These are phyloP conservation scores for Aspergillus panamensis DNA, from an alignment of 495 filamentous ascomycete genomes.

Conservation along the genomic window DNA sequence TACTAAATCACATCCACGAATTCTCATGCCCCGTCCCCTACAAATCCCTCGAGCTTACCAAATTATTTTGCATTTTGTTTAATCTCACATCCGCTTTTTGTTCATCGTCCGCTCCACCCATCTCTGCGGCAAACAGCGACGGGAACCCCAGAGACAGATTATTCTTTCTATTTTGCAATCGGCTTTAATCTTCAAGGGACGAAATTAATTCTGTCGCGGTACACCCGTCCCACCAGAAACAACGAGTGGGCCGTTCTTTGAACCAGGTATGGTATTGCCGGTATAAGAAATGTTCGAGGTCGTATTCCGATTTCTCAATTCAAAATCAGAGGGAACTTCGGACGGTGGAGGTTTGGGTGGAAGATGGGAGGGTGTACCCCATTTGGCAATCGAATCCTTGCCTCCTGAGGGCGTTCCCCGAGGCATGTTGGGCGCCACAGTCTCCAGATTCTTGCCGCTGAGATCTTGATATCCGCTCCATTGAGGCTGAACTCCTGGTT, in stretches of 20 bases:
- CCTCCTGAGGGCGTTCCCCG: slow-evolving; percentile 24
- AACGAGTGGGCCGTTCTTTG: slow-evolving; percentile 42
- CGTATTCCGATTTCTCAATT: slow-evolving; percentile 33
- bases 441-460: slow-evolving; percentile 24
- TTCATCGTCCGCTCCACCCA: not conserved
- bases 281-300: slow-evolving; percentile 26
- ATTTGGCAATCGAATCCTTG: slow-evolving; percentile 50
- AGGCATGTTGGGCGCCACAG: slow-evolving; percentile 11
- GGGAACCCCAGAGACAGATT: not conserved
- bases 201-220: slow-evolving; percentile 26
- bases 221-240: slow-evolving; percentile 37
- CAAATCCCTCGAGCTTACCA: not conserved
- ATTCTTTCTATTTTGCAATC: not conserved
- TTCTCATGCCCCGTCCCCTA: not conserved
- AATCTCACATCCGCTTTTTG: not conserved
- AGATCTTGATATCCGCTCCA: slow-evolving; percentile 39
- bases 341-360: slow-evolving; percentile 55
- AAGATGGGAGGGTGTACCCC: slow-evolving; percentile 53
- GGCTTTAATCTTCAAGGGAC: not conserved
- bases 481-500: slow-evolving; percentile 25
- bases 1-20: not conserved
- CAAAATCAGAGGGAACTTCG: slow-evolving; percentile 46
- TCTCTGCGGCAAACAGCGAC: slow-evolving; percentile 2
- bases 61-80: slow-evolving; percentile 6
- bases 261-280: slow-evolving; percentile 20